These are phyloP conservation scores for Metschnikowia gelsemii DNA, from an alignment of 805 yeast species.

Conservation along the genomic window DNA sequence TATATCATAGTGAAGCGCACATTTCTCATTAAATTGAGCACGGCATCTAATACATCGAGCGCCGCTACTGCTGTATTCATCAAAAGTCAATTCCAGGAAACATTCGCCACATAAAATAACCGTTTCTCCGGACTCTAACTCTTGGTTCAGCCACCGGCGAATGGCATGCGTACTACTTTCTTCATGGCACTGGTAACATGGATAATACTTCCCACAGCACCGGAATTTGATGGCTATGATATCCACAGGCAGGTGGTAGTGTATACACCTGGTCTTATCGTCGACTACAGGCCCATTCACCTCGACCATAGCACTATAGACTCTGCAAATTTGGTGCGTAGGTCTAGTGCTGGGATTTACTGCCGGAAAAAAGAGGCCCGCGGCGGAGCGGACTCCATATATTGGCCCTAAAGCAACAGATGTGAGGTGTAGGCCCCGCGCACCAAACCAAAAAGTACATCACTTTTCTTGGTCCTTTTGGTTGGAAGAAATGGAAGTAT, in stretches of 20 bases:
- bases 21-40: constrained; percentile 36
- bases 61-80: constrained; percentile 23
- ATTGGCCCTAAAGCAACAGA: no score
- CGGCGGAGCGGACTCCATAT: no score
- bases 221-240: constrained; percentile 40
- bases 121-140: constrained; percentile 12
- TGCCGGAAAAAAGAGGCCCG: no score
- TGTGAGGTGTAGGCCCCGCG: no score
- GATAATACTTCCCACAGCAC: constrained; percentile 39
- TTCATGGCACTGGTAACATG: constrained; percentile 42
- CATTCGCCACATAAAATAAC: constrained; percentile 43
- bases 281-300: constrained; percentile 26
- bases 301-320: constrained; percentile 2
- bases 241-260: constrained; percentile 36
- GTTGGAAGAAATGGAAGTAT: no score
- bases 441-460: no score
- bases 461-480: no score
- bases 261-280: constrained; percentile 36
- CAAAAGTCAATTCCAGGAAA: constrained; percentile 27
- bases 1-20: constrained; percentile 36
- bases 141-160: constrained; percentile 16
- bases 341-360: no score
- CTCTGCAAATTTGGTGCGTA: no score
- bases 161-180: constrained; percentile 17
- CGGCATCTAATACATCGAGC: constrained; percentile 27